Evolutionary conservation across 331 rosid genomes (phyloP).

Genomic region (Prunus yedoensis): DNA sequence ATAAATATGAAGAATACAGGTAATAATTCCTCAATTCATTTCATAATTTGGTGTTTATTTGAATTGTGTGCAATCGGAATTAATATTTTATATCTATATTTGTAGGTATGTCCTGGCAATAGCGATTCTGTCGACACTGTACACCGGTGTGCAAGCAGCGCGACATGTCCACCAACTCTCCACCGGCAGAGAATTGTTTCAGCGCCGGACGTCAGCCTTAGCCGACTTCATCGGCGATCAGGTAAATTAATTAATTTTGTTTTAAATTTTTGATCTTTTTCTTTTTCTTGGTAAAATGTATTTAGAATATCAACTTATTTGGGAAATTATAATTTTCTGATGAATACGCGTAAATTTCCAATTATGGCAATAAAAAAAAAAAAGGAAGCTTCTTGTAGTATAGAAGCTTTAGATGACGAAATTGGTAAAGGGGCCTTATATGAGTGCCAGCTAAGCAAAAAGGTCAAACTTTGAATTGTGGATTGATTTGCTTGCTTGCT

Average conservation of each 20-base stretch:
- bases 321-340: not conserved
- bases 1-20: constrained; percentile 71
- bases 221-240: constrained; percentile 75
- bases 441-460: not conserved
- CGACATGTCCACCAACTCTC: constrained; percentile 49
- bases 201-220: constrained; percentile 33
- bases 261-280: not conserved
- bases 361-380: not conserved
- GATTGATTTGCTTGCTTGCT: not conserved
- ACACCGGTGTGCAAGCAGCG: constrained; percentile 45
- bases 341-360: not conserved
- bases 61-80: too few species aligned
- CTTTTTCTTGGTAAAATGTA: not conserved
- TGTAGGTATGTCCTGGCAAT: constrained; percentile 63
- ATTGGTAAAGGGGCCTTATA: not conserved
- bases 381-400: not conserved
- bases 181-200: constrained; percentile 35
- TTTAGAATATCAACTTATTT: not conserved
- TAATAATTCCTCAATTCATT: not conserved
- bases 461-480: not conserved
- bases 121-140: constrained; percentile 51
- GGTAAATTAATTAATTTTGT: constrained; percentile 28
- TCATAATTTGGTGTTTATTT: too few species aligned
- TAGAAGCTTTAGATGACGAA: not conserved
- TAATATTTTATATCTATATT: not conserved